Evolutionary conservation across 75 land plant species (phyloP).

Genomic region (Selaginella moellendorffii): DNA sequence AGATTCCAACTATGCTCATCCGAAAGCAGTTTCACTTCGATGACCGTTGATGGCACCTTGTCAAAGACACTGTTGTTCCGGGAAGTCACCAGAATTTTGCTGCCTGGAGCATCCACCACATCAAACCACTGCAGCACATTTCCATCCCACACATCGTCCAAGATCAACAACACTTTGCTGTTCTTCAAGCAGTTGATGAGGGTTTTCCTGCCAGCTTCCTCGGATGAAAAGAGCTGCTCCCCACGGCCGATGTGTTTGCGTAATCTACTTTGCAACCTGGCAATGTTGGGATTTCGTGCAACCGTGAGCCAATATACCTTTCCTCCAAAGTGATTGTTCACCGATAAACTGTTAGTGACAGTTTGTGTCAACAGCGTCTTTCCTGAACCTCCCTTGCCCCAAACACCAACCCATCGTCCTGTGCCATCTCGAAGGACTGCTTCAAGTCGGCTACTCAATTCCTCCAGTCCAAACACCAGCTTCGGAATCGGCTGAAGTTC

Average conservation of each 20-base stretch:
- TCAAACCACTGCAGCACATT: not conserved
- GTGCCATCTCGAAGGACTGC: not conserved
- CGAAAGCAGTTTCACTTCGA: constrained; percentile 7
- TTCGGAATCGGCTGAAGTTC: not conserved
- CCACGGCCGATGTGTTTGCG: not conserved
- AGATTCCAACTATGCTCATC: constrained; percentile 19
- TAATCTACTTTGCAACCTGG: not conserved
- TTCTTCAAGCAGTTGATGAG: not conserved
- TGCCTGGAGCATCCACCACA: constrained; percentile 9
- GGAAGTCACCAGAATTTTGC: constrained; percentile 9
- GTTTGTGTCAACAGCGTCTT: constrained; percentile 4
- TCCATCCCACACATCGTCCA: not conserved
- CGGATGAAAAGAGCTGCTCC: not conserved
- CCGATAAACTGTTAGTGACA: not conserved
- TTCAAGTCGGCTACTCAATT: not conserved
- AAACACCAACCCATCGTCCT: not conserved
- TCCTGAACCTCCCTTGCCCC: constrained; percentile 7
- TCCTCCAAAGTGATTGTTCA: not conserved
- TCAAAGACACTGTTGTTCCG: not conserved
- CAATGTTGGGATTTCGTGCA: not conserved
- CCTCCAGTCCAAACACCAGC: constrained; percentile 3
- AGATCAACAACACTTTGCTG: not conserved
- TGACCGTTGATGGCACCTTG: not conserved
- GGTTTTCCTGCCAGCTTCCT: not conserved
- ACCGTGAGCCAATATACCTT: constrained; percentile 4